Conservation (phyloP, 129 eudicot genomes). For the Artemisia annua region DNA sequence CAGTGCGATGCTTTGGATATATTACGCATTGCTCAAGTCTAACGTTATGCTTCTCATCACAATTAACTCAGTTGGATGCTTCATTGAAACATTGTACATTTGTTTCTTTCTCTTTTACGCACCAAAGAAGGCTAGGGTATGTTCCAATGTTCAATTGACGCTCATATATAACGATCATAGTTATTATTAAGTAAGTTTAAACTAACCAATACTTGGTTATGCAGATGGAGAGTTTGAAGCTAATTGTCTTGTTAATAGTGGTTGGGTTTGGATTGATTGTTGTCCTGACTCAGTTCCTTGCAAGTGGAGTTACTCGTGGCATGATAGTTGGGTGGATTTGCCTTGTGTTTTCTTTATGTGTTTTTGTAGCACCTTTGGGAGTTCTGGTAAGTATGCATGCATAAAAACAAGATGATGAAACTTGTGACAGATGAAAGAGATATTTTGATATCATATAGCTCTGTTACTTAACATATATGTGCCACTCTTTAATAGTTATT, state of each 20-base stretch:
- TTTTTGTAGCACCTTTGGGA: constrained; percentile 72
- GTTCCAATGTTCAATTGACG: background rate
- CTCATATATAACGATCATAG: too few relatives aligned
- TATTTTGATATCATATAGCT: background rate
- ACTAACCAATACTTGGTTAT: background rate
- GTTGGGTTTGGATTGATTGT: constrained; percentile 58
- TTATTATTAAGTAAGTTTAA: too few relatives aligned
- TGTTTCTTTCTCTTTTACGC: constrained; percentile 62
- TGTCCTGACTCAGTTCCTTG: constrained; percentile 44
- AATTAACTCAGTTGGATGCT: constrained; percentile 62
- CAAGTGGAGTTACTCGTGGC: constrained; percentile 41
- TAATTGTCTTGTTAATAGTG: constrained; percentile 37
- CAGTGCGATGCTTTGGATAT: constrained; percentile 77
- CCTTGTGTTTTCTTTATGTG: constrained; percentile 65
- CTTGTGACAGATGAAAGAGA: background rate
- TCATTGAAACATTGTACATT: constrained; percentile 62
- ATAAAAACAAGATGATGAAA: background rate
- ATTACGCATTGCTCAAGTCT: constrained; percentile 61
- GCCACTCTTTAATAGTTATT: background rate
- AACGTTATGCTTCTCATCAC: constrained; percentile 59
- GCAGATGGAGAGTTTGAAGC: constrained; percentile 58
- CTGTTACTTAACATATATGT: background rate
- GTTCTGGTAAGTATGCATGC: constrained; percentile 44
- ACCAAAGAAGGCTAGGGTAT: constrained; percentile 40
- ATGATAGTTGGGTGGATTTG: constrained; percentile 82